phyloP scores from a whole-genome alignment of 768 basidiomycete genomes.

The Leucosporidium yakuticum region DNA sequence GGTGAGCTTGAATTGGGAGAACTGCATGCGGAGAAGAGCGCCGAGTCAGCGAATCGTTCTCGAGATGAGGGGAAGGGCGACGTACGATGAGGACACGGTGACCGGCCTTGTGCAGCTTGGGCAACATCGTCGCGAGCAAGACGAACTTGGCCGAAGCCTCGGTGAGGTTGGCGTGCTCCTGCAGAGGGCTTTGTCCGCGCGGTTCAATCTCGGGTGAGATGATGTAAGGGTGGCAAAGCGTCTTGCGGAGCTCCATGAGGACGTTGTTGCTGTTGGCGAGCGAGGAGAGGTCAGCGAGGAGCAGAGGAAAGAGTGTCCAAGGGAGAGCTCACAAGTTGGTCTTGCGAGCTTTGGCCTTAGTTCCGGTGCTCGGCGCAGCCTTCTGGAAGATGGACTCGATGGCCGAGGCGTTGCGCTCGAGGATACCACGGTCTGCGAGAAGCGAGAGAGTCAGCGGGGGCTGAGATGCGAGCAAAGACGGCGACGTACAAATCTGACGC shows the following conservation, averaged over 20 bases:
- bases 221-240: slow-evolving; percentile 68
- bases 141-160: slow-evolving; percentile 60
- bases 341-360: slow-evolving; percentile 15
- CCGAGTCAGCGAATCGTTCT: too few relatives aligned
- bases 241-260: slow-evolving; percentile 95
- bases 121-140: slow-evolving; percentile 68
- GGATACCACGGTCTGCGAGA: slow-evolving; percentile 41
- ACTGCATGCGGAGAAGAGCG: slow-evolving; percentile 5
- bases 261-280: slow-evolving; percentile 60
- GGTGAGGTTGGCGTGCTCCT: slow-evolving; percentile 28
- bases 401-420: slow-evolving; percentile 41
- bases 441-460: neutral
- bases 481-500: slow-evolving; percentile 40
- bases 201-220: slow-evolving; percentile 35
- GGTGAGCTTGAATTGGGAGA: slow-evolving; percentile 87
- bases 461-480: neutral
- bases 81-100: slow-evolving; percentile 73
- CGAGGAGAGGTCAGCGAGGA: neutral
- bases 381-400: slow-evolving; percentile 28
- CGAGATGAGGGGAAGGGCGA: neutral
- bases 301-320: neutral
- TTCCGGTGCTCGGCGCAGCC: neutral
- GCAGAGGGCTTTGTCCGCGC: neutral
- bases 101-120: slow-evolving; percentile 83
- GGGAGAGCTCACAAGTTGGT: slow-evolving; percentile 22